Percentiles rank a stretch among this genome's conserved stretches.
Evolutionary conservation across 1,139 yeast species (phyloP).

Genomic region (Taiozyma onychis): DNA sequence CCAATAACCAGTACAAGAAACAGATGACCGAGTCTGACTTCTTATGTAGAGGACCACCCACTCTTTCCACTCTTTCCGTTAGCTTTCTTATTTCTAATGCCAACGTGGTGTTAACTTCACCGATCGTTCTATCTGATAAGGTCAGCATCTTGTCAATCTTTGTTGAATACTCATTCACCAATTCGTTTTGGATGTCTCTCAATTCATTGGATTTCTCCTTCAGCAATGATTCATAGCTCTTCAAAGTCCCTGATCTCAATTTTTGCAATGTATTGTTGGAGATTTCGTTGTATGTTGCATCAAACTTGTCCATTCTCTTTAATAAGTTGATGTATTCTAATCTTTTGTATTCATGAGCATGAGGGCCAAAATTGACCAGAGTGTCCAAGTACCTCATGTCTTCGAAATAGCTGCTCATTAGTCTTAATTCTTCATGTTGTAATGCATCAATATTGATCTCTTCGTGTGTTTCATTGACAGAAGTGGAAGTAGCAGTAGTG

Average conservation of each 20-base stretch:
- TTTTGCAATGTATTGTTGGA: conserved; percentile 1
- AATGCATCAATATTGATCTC: conserved; percentile 13
- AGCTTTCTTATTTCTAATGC: conserved; percentile 65
- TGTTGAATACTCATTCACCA: conserved; percentile 33
- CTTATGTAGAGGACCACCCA: conserved; percentile 29
- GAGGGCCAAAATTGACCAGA: conserved; percentile 18
- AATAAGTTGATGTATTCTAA: conserved; percentile 15
- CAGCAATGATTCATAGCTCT: conserved; percentile 7
- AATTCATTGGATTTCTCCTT: conserved; percentile 17
- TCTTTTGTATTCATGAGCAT: conserved; percentile 16
- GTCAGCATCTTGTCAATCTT: conserved; percentile 62
- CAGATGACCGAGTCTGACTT: conserved; percentile 19
- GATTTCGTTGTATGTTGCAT: conserved; percentile 11
- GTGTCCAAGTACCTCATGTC: conserved; percentile 16
- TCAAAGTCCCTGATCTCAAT: conserved; percentile 1
- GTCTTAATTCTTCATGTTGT: conserved; percentile 23
- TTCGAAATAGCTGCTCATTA: conserved; percentile 26
- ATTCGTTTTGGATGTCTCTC: conserved; percentile 24
- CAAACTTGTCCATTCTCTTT: conserved; percentile 20
- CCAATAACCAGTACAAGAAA: conserved; percentile 31
- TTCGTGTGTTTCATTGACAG: neutral
- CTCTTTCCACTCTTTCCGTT: conserved; percentile 61
- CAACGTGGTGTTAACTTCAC: conserved; percentile 79
- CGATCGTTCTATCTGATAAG: conserved; percentile 68
- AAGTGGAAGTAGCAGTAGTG: neutral